A percentile compares a stretch with the other conserved stretches of the same genome.
Conservation (phyloP, 768 basidiomycete species). For the Tephrocybe sp. region DNA sequence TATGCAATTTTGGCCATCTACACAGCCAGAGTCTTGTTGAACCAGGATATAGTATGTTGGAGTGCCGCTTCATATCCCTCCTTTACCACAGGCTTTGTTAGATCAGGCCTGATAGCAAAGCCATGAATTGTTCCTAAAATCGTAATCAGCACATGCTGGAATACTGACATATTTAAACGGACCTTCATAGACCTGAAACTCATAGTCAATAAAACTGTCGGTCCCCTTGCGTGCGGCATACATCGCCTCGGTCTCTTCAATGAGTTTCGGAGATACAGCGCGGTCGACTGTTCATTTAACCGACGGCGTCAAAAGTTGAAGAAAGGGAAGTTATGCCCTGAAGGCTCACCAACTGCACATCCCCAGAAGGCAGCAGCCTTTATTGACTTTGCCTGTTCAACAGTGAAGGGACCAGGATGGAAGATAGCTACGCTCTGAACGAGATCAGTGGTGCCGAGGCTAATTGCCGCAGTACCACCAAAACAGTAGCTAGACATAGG, state of each 20-base stretch:
- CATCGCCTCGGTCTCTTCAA: slow-evolving; percentile 16
- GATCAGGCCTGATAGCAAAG: slow-evolving; percentile 22
- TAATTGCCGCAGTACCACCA: slow-evolving; percentile 16
- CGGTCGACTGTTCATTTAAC: not conserved
- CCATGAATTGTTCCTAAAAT: slow-evolving; percentile 22
- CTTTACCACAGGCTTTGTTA: slow-evolving; percentile 21
- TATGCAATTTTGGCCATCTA: too few species aligned
- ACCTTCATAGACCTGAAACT: slow-evolving; percentile 21
- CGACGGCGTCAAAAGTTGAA: not conserved
- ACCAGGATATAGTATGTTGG: slow-evolving; percentile 20
- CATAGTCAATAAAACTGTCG: slow-evolving; percentile 19
- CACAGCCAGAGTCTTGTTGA: slow-evolving; percentile 13
- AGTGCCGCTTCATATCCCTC: slow-evolving; percentile 21
- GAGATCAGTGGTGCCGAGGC: slow-evolving; percentile 16
- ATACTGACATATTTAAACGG: not conserved
- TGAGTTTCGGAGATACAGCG: not conserved
- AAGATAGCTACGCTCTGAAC: slow-evolving; percentile 18
- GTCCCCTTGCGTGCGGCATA: slow-evolving; percentile 18
- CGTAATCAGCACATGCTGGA: not conserved
- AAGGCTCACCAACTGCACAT: slow-evolving; percentile 18
- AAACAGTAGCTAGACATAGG: slow-evolving; percentile 18
- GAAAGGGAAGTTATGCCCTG: slow-evolving; percentile 9
- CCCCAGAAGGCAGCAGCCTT: slow-evolving; percentile 22
- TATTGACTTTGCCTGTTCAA: slow-evolving; percentile 16
- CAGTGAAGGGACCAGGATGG: slow-evolving; percentile 18